Evolutionary conservation across 2,329 filamentous ascomycete genomes (phyloP).

Genomic region (Alternaria novae-zelandiae): DNA sequence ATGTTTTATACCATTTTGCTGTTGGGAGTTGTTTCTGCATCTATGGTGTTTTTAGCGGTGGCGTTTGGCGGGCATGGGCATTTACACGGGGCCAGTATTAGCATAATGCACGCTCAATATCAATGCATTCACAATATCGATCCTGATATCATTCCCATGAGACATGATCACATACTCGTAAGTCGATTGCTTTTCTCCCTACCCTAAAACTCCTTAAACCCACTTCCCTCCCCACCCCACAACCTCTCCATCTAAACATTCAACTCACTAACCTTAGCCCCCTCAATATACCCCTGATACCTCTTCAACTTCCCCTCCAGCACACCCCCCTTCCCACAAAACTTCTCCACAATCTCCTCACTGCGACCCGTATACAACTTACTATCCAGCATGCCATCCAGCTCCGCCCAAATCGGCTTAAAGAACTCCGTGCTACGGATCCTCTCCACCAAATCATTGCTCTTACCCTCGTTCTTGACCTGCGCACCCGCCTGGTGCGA

Average conservation of each 20-base stretch:
- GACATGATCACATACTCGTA: too few species aligned
- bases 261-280: constrained; percentile 42
- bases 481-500: constrained; percentile 75
- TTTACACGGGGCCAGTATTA: background rate
- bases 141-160: too few species aligned
- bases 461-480: constrained; percentile 74
- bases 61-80: background rate
- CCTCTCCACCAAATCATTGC: constrained; percentile 82
- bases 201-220: too few species aligned
- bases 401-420: constrained; percentile 69
- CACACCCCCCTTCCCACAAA: constrained; percentile 26
- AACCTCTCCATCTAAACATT: constrained; percentile 26
- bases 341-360: constrained; percentile 37
- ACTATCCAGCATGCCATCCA: constrained; percentile 71
- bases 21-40: background rate
- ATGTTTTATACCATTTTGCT: background rate
- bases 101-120: too few species aligned
- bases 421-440: constrained; percentile 79
- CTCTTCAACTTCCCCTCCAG: constrained; percentile 53
- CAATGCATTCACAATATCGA: too few species aligned
- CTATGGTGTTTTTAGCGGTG: background rate
- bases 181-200: too few species aligned
- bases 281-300: constrained; percentile 57
- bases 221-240: too few species aligned
- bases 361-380: constrained; percentile 65